These are phyloP conservation scores for Osmozyma mogii DNA, from an alignment of 805 yeast species.

Conservation along the genomic window DNA sequence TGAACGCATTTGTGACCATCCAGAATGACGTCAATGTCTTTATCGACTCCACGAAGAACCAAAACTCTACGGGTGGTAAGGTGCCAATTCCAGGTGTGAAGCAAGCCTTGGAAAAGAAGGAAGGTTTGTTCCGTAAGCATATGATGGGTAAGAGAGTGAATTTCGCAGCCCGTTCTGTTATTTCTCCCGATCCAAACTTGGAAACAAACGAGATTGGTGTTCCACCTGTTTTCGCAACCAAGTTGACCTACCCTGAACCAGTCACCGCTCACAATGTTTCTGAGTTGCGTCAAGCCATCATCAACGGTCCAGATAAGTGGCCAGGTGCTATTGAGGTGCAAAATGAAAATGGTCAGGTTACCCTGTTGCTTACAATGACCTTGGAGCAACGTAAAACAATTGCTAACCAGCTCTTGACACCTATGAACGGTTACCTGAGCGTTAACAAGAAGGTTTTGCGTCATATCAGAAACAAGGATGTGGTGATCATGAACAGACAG, in stretches of 20 bases:
- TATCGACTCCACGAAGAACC: slow-evolving; percentile 86
- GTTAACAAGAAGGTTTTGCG: slow-evolving; percentile 89
- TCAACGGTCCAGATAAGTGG: slow-evolving; percentile 97
- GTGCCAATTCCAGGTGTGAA: slow-evolving; percentile 90
- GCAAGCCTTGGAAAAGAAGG: slow-evolving; percentile 96
- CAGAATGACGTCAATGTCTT: slow-evolving; percentile 94
- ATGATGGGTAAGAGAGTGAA: slow-evolving; percentile 99
- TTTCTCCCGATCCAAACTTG: slow-evolving; percentile 96
- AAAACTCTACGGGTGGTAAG: slow-evolving; percentile 58
- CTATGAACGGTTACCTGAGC: slow-evolving; percentile 54
- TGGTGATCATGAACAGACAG: slow-evolving; percentile 97
- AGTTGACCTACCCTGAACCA: slow-evolving; percentile 96
- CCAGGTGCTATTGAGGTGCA: slow-evolving; percentile 98
- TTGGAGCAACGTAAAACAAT: slow-evolving; percentile 89
- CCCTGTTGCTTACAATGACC: slow-evolving; percentile 82
- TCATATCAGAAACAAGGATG: slow-evolving; percentile 91
- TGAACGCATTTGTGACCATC: slow-evolving; percentile 91
- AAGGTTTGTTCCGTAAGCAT: slow-evolving; percentile 95
- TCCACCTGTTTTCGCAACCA: slow-evolving; percentile 96
- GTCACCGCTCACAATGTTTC: slow-evolving; percentile 88
- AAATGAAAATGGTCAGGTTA: slow-evolving; percentile 85
- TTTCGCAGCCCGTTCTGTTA: slow-evolving; percentile 97
- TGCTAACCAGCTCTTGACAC: slow-evolving; percentile 91
- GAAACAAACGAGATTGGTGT: slow-evolving; percentile 98
- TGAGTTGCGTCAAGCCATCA: slow-evolving; percentile 87